These are phyloP conservation scores for Lepidopterella palustris DNA, from an alignment of 495 filamentous ascomycete species.

Conservation along the genomic window DNA sequence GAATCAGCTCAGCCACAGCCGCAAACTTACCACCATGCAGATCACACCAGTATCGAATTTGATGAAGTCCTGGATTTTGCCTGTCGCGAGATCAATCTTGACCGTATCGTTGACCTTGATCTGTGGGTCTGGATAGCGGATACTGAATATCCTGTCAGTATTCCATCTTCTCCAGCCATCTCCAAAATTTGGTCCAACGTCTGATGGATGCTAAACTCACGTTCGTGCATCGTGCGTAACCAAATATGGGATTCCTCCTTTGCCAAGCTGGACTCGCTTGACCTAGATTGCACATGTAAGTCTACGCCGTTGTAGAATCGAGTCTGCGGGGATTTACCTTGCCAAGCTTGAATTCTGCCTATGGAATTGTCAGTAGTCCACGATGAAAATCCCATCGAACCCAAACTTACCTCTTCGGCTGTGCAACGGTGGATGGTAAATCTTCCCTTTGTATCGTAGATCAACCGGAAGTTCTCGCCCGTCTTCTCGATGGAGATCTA, in stretches of 20 bases:
- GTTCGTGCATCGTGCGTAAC: slow-evolving; percentile 99
- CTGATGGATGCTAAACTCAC: slow-evolving; percentile 70
- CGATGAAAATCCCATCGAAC: neutral
- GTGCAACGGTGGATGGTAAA: slow-evolving; percentile 99
- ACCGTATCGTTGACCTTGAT: slow-evolving; percentile 99
- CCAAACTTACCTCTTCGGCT: slow-evolving; percentile 66
- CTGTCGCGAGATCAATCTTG: slow-evolving; percentile 93
- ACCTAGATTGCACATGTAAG: no score
- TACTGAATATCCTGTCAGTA: slow-evolving; percentile 54
- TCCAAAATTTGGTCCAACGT: slow-evolving; percentile 55
- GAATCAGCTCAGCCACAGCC: neutral
- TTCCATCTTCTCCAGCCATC: slow-evolving; percentile 12
- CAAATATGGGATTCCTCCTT: slow-evolving; percentile 99
- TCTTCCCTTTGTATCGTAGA: slow-evolving; percentile 99
- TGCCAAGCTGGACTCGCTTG: slow-evolving; percentile 97
- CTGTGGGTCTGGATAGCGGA: slow-evolving; percentile 94
- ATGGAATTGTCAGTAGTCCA: neutral
- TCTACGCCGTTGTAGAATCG: no score
- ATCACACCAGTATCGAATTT: slow-evolving; percentile 95
- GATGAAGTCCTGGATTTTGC: slow-evolving; percentile 95
- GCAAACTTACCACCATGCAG: slow-evolving; percentile 61
- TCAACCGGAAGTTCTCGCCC: slow-evolving; percentile 97
- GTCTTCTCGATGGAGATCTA: slow-evolving; percentile 98
- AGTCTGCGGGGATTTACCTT: no score
- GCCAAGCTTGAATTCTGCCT: slow-evolving; percentile 89